Evolutionary conservation across 2,329 filamentous ascomycete genomes (phyloP), one percentile per base, ranked within the genome.

Genomic region (Cladorrhinum sp.): DNA sequence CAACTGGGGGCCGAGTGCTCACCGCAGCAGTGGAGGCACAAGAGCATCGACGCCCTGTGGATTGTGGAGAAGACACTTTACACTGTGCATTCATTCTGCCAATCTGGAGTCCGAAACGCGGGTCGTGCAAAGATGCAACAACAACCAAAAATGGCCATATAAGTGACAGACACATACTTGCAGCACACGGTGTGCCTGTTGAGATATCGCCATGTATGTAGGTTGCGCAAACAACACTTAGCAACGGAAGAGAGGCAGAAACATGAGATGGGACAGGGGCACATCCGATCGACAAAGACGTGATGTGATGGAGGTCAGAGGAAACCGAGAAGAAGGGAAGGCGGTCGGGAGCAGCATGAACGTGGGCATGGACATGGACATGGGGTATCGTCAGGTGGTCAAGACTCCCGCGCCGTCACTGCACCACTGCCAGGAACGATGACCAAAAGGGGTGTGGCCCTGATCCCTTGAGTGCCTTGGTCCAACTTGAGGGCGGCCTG

Each of bases 361-460:
- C n/a, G n/a, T n/a, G n/a, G n/a, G 26, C 26, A 49, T 46, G 57
- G 23, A 59, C 36, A 39, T 26, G 52, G 51, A 36, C 62, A 60
- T 63, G 62, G 60, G 62, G 39, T 56, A 39, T 51, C 23, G 62
- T 64, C 62, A 64, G 57, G 62, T 64, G 62, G 60, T 49, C 62
- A 49, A 49, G 36, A n/a, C 30, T 39, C 24, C 46, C 50, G 23
- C 54, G 57, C 62, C 59, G 50, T 60, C 55, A 18, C 36, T 24
- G 52, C 55, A 62, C 50, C 51, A 49, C 36, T 14, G 50, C 51
- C 59, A 64, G 62, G 62, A 62, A 64, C 62, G 26, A 30, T 39
- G 59, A 28, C 62, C 55, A 55, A 58, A 20, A 42, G 50, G 50
- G 30, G 28, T 57, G 55, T 24, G n/a, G 23, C 28, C 26, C n/a